Percentiles rank a stretch among this genome's conserved stretches.
Conservation (phyloP, 768 basidiomycete genomes). For the Tulasnella sp. region DNA sequence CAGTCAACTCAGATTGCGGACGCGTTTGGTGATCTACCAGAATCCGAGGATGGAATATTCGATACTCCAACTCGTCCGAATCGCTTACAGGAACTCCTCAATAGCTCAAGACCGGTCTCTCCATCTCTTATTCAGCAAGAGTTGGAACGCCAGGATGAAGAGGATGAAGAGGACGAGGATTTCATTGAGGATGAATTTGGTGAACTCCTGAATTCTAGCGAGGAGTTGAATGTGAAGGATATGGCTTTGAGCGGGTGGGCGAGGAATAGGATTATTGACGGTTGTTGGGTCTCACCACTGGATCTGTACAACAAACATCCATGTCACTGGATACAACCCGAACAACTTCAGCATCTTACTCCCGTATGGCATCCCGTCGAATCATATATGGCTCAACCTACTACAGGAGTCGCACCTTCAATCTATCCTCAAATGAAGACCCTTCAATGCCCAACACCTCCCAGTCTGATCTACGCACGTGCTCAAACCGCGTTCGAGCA, state of each 20-base stretch:
- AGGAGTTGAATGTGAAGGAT: slow-evolving; percentile 10
- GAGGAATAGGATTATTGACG: slow-evolving; percentile 13
- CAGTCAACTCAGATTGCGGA: background rate
- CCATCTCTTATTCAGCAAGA: slow-evolving; percentile 3
- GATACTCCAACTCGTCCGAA: background rate
- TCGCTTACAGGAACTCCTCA: background rate
- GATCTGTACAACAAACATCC: slow-evolving; percentile 5
- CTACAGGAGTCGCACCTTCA: background rate
- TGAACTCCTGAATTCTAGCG: slow-evolving; percentile 3
- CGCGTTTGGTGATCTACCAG: background rate
- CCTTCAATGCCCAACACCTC: slow-evolving; percentile 3
- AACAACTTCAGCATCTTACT: background rate
- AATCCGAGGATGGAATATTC: background rate
- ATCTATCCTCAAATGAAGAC: background rate
- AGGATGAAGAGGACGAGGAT: slow-evolving; percentile 10
- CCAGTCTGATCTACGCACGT: background rate
- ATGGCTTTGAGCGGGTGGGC: slow-evolving; percentile 14
- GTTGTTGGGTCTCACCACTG: slow-evolving; percentile 14
- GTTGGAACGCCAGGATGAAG: slow-evolving; percentile 7
- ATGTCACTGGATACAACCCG: background rate
- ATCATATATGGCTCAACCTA: background rate
- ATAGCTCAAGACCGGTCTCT: background rate
- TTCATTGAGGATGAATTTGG: slow-evolving; percentile 11
- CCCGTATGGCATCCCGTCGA: slow-evolving; percentile 14
- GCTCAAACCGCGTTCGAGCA: slow-evolving; percentile 9